Evolutionary conservation across 768 basidiomycete genomes (phyloP).

Genomic region (Pisolithus tinctorius): DNA sequence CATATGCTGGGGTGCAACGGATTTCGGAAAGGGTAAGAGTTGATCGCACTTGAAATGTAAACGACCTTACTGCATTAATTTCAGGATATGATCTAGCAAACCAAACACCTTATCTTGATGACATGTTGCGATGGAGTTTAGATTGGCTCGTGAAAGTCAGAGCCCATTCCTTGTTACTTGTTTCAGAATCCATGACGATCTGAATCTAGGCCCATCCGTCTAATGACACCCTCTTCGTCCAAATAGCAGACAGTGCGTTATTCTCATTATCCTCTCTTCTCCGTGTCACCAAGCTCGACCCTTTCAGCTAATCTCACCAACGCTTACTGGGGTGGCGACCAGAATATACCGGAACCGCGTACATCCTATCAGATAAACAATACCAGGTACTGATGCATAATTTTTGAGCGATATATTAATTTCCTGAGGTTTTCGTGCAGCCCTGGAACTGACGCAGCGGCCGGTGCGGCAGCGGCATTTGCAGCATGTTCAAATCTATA

Average conservation of each 20-base stretch:
- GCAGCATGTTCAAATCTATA: slow-evolving; percentile 83
- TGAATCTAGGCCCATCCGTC: slow-evolving; percentile 67
- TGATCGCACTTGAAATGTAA: neutral
- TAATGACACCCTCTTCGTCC: slow-evolving; percentile 66
- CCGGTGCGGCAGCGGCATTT: slow-evolving; percentile 80
- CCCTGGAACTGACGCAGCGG: slow-evolving; percentile 88
- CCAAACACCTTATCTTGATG: slow-evolving; percentile 88
- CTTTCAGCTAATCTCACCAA: slow-evolving; percentile 55
- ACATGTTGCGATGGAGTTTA: slow-evolving; percentile 84
- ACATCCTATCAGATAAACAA: slow-evolving; percentile 74
- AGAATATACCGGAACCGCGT: slow-evolving; percentile 64
- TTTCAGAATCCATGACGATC: neutral
- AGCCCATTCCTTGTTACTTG: neutral
- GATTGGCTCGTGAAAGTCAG: slow-evolving; percentile 87
- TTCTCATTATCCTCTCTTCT: neutral
- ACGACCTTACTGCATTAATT: neutral
- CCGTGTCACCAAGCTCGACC: slow-evolving; percentile 2
- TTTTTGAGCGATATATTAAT: neutral
- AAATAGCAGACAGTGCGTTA: slow-evolving; percentile 57
- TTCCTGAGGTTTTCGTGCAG: slow-evolving; percentile 15
- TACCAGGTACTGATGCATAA: slow-evolving; percentile 34
- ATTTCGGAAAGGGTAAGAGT: slow-evolving; percentile 64
- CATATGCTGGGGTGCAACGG: slow-evolving; percentile 85
- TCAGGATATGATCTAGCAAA: slow-evolving; percentile 80
- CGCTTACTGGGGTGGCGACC: slow-evolving; percentile 88